Percentiles rank a stretch among this genome's conserved stretches.
phyloP scores from a whole-genome alignment of 495 filamentous ascomycete species.

The Daldinia caldariorum region DNA sequence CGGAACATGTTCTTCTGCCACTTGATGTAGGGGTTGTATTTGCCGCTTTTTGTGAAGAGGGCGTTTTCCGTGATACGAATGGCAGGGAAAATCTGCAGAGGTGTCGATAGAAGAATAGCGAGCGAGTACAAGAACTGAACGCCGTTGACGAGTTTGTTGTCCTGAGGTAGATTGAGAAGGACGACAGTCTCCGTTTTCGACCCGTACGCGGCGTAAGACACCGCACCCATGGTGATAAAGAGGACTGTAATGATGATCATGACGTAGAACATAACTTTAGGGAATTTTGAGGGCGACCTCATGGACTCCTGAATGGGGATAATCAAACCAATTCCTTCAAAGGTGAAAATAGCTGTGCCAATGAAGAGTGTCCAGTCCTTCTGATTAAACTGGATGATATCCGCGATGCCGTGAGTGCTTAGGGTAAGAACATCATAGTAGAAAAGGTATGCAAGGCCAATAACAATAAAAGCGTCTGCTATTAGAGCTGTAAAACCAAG shows the following conservation, averaged over 20 bases:
- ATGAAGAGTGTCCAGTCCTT: constrained; percentile 96
- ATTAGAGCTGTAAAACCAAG: constrained; percentile 89
- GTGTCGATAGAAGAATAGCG: constrained; percentile 92
- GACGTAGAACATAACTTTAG: constrained; percentile 81
- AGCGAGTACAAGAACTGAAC: constrained; percentile 96
- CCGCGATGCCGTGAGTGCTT: constrained; percentile 76
- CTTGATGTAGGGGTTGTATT: constrained; percentile 95
- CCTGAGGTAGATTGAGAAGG: constrained; percentile 94
- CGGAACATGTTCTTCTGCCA: constrained; percentile 98
- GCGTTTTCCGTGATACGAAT: constrained; percentile 80
- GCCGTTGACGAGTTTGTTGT: constrained; percentile 92
- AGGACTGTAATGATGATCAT: constrained; percentile 95
- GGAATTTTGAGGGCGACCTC: constrained; percentile 87
- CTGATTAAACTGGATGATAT: constrained; percentile 87
- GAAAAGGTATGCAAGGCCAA: constrained; percentile 92
- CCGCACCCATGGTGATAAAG: constrained; percentile 88
- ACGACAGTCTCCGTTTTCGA: constrained; percentile 95
- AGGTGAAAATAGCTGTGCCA: constrained; percentile 98
- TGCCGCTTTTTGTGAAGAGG: constrained; percentile 79
- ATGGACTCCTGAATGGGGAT: constrained; percentile 98
- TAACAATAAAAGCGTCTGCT: constrained; percentile 91
- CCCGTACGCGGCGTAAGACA: constrained; percentile 96
- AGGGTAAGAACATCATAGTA: constrained; percentile 95
- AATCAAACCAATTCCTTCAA: constrained; percentile 97
- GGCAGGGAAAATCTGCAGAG: constrained; percentile 95